A percentile compares a stretch with the other conserved stretches of the same genome.
These are phyloP conservation scores for Adansonia gregorii DNA, from an alignment of 441 rosid species.

Conservation along the genomic window DNA sequence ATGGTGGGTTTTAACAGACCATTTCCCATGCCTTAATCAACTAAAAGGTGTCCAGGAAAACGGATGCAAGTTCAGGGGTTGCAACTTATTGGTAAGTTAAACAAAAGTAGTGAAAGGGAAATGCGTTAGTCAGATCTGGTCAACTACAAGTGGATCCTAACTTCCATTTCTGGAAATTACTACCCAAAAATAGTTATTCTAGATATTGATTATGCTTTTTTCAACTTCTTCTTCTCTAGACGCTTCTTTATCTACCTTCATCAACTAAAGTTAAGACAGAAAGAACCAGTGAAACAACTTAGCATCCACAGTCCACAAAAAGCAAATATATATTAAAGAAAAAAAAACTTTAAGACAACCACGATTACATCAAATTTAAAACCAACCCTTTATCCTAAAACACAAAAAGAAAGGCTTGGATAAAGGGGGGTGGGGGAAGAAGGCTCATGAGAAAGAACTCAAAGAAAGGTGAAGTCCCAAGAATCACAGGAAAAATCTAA, in stretches of 20 bases:
- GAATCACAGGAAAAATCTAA: conserved; percentile 59
- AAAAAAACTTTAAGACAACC: conserved; percentile 19
- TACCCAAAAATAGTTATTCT: conserved; percentile 27
- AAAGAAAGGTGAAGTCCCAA: conserved; percentile 44
- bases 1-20: conserved; percentile 36
- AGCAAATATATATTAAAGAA: not conserved
- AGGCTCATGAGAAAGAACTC: conserved; percentile 55
- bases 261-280: conserved; percentile 42
- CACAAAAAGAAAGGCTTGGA: conserved; percentile 36
- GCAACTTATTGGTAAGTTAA: conserved; percentile 37
- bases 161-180: conserved; percentile 41
- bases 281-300: conserved; percentile 32
- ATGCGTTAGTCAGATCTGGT: conserved; percentile 49
- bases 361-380: conserved; percentile 32
- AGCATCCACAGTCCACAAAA: conserved; percentile 30
- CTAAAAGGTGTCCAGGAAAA: conserved; percentile 25
- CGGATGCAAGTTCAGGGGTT: conserved; percentile 34
- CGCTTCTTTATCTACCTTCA: conserved; percentile 47
- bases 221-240: conserved; percentile 43
- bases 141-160: conserved; percentile 44
- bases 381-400: conserved; percentile 42
- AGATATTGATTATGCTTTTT: conserved; percentile 34
- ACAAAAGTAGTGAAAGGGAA: conserved; percentile 41
- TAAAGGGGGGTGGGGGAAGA: not conserved
- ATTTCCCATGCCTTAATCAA: conserved; percentile 51